Evolutionary conservation across 2,329 filamentous ascomycete genomes (phyloP), one percentile per base, ranked within the genome.

Genomic region (Venturia effusa): DNA sequence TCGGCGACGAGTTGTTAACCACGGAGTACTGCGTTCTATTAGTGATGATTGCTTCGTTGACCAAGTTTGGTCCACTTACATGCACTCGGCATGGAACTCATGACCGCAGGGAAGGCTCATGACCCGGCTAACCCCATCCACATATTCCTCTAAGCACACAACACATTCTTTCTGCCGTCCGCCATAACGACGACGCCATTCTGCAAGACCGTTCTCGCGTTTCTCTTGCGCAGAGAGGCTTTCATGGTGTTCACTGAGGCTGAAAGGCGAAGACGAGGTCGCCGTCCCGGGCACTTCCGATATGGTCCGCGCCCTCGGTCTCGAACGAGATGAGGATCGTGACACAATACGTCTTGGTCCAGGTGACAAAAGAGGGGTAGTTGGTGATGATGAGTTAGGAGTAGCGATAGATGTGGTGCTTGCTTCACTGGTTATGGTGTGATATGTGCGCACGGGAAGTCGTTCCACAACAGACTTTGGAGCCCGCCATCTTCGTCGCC

Each of bases 101-200:
- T 99, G 94, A 41, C 94, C 94, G 76, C 94, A 99, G 10, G 94
- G 94, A 65, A 99, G 78, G 72, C 92, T 95, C 94, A 99, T 99
- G 45, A 99, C 93, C 71, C 86, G 85, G 74, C 92, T 96, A 70
- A 97, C 87, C 45, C 94, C 94, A 74, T 97, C 92, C 27, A 96
- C 81, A 71, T 97, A 99, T 73, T 99, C 94, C 72, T 99, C 94
- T 40, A 99, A 79, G 70, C 94, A 99, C 1, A 99, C 93, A 15
- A 97, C 93, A 72, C 94, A 99, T 74, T 99, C 94, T 10, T 91
- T 85, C 73, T 88, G 85, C 66, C 84, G 80, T 41, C 84, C 83
- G 24, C 82, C 83, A 69, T 87, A 88, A 59, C 82, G 80, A 61
- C 83, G 79, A 64, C 83, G 78, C 79, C 81, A 81, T 65, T 79